Evolutionary conservation across 2,329 filamentous ascomycete species (phyloP), one percentile per base, ranked within the genome.

Genomic region (Neofusicoccum sp.): DNA sequence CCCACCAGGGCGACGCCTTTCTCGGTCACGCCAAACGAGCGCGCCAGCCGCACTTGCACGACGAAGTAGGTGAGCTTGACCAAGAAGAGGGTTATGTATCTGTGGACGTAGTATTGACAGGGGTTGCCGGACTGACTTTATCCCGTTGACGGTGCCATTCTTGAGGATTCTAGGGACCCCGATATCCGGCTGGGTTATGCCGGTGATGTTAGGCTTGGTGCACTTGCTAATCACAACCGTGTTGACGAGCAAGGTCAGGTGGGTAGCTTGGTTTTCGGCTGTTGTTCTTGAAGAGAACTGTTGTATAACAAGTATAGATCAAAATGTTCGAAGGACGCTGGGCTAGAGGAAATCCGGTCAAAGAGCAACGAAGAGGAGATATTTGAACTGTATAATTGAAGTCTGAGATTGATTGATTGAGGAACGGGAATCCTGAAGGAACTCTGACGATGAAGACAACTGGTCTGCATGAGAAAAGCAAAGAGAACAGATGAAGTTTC

Each of bases 221-320:
- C 84, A 85, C 71, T 85, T 86, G n/a, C 85, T 85, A 65, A 86
- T 84, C 63, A 87, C 83, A 20, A 81, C 85, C 6, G 84, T 86
- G 72, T 87, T 87, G 66, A 87, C 84, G 3, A 87, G 70, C 1
- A 84, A 73, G 1, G 80, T 84, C 66, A 87, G 66, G 2, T 87
- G 75, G 0, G 78, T 81, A 58, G 78, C 73, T 70, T 88, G 84
- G 69, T 85, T 86, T 31, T 75, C 78, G 16, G 82, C 81, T 86
- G 75, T 86, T 87, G 40, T 84, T 76, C 70, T 78, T 82, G 58
- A 86, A 76, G 9, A 86, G 70, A n/a, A 81, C 80, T 3, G 77
- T 84, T 34, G 84, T 86, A 73, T 87, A 87, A 72, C 86, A 85
- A 74, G 87, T 84, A 72, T 85, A 87, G 65, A 87, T 82, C 62